Evolutionary conservation across 148 eudicot species (phyloP).

Genomic region (Rhododendron molle): DNA sequence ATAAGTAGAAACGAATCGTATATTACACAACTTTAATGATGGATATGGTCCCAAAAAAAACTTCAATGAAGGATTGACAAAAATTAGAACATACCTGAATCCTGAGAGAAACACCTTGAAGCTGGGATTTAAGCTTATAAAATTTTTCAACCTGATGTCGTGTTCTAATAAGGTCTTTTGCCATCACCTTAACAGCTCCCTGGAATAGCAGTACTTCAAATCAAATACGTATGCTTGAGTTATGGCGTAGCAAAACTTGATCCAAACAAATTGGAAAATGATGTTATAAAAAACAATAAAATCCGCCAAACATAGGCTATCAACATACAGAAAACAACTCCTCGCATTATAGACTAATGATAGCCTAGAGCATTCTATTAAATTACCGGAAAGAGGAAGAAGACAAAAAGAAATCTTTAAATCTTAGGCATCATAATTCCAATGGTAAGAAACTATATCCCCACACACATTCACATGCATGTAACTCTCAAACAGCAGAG

Average conservation of each 20-base stretch:
- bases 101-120: slow-evolving; percentile 93
- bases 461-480: not conserved
- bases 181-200: slow-evolving; percentile 99
- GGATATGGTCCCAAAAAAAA: not conserved
- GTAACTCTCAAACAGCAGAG: not conserved
- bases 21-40: not conserved
- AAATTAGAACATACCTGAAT: slow-evolving; percentile 56
- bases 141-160: slow-evolving; percentile 93
- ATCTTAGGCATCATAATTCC: not conserved
- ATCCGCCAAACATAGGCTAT: not conserved
- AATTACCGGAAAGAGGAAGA: not conserved
- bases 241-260: not conserved
- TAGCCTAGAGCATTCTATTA: not conserved
- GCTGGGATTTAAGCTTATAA: slow-evolving; percentile 95
- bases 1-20: not conserved
- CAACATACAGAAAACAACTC: not conserved
- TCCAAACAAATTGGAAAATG: not conserved
- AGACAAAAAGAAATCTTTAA: not conserved
- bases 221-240: slow-evolving; percentile 3
- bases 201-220: slow-evolving; percentile 20
- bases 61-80: not conserved
- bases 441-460: not conserved
- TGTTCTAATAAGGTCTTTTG: slow-evolving; percentile 94
- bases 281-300: not conserved
- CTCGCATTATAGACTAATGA: not conserved